These are phyloP conservation scores for Castanopsis chinensis DNA, from an alignment of 306 rosid genomes.

Conservation along the genomic window DNA sequence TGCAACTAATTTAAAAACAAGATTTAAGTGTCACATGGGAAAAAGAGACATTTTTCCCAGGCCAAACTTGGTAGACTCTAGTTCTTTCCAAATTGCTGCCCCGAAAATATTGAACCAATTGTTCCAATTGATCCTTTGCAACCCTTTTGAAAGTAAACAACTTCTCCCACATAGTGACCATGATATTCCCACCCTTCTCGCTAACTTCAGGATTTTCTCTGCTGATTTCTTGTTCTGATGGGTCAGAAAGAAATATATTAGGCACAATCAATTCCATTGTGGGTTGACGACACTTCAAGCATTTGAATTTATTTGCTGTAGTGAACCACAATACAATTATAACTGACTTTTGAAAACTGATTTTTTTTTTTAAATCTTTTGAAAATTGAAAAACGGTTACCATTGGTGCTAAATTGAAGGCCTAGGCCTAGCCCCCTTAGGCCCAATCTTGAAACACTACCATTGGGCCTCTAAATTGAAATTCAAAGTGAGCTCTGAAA, in stretches of 20 bases:
- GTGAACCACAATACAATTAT: background rate
- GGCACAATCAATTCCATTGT: background rate
- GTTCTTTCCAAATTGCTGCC: slow-evolving; percentile 11
- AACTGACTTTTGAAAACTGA: background rate
- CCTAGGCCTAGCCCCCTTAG: background rate
- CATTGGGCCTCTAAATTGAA: background rate
- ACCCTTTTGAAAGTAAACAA: slow-evolving; percentile 9
- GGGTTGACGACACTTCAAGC: too few relatives aligned
- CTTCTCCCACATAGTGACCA: slow-evolving; percentile 6
- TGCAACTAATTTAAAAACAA: background rate
- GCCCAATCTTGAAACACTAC: background rate
- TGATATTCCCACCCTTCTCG: slow-evolving; percentile 3
- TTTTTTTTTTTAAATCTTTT: too few relatives aligned
- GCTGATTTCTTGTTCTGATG: slow-evolving; percentile 8
- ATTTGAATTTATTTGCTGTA: background rate
- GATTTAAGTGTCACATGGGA: background rate
- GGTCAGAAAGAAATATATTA: background rate
- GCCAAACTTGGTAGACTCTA: slow-evolving; percentile 35
- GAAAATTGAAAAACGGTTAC: background rate
- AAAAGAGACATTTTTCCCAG: slow-evolving; percentile 33
- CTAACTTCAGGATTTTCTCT: background rate
- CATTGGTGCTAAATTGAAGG: background rate
- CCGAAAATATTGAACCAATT: background rate
- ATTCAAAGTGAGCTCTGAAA: background rate
- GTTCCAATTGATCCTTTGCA: slow-evolving; percentile 7